These are phyloP conservation scores for Colletotrichum neosansevieriae DNA, from an alignment of 2,329 filamentous ascomycete genomes.

Conservation along the genomic window DNA sequence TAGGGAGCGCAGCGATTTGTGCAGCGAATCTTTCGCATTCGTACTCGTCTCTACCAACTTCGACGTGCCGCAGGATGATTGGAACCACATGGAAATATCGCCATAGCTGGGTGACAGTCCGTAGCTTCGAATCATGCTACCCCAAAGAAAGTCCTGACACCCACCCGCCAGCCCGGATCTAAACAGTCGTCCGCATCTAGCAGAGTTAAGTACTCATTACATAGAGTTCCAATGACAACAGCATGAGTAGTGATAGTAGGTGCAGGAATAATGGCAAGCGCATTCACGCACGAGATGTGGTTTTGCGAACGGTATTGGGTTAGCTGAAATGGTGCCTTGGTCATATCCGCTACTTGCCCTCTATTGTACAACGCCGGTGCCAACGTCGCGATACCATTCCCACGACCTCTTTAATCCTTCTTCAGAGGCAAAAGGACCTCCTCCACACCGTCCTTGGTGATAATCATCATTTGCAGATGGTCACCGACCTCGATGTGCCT, in stretches of 20 bases:
- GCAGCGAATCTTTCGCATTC: background rate
- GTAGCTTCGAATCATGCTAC: no score
- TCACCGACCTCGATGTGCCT: conserved; percentile 99
- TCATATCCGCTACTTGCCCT: conserved; percentile 38
- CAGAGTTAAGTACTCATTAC: no score
- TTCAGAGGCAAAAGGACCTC: conserved; percentile 89
- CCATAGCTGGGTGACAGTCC: no score
- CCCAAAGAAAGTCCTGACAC: no score
- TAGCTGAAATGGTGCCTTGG: conserved; percentile 29
- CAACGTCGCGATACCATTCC: background rate
- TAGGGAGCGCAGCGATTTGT: background rate
- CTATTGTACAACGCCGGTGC: conserved; percentile 35
- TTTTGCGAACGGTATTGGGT: background rate
- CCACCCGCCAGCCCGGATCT: no score
- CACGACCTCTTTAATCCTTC: conserved; percentile 74
- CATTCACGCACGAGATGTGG: no score
- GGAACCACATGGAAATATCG: background rate
- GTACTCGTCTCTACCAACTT: background rate
- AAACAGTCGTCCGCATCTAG: no score
- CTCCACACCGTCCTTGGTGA: conserved; percentile 88
- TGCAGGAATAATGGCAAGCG: no score
- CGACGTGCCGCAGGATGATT: background rate
- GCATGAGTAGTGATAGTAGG: background rate
- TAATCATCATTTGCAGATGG: conserved; percentile 93
- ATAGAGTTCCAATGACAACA: background rate